Base-by-base conservation (phyloP, 352 stramenopile genomes). In the Phytophthora cryptogea region DNA sequence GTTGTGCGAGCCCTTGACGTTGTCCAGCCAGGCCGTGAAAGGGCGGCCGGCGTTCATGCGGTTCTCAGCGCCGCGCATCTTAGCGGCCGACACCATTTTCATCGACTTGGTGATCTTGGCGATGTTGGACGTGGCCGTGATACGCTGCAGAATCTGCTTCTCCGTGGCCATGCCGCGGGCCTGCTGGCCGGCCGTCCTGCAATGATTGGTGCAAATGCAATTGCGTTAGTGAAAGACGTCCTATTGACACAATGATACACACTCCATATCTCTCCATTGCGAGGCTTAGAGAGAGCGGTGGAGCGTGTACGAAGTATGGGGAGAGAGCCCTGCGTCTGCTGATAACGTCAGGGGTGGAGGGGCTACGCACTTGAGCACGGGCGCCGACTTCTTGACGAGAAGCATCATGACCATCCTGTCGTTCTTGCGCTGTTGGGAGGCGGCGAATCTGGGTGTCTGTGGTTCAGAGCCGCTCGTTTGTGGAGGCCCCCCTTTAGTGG, bases 41-140 rank as follows among this genome's bases (percentile, higher is more conserved):
- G 93, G 88, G 16, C 88, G 79, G 28, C 85, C 93, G 8, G 75
- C 76, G 44, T 72, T 80, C 60, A 98, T 83, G 47, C 90, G 82
- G 57, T 92, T 86, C 69, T 99, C 95, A 56, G 98, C 97, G 59
- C 97, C 97, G 73, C 97, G 97, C 67, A 99, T 95, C 88, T 99
- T 99, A 58, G 97, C 96, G 41, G 97, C 97, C 57, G 96, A 99
- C 76, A 99, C 97, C 97, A 99, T 99, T 83, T 99, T 99, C 97
- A 99, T 99, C 51, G 97, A 99, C 79, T 97, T 97, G 46, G 97
- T 99, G 83, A 99, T 99, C 88, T 99, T 99, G 67, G 94, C 87
- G 59, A 99, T 99, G 89, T 99, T 99, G 65, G 97, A 98, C 31
- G 97, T 99, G 17, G 96, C 97, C 56, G 88, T 85, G 68, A 99